Base-by-base conservation (phyloP, 2,329 filamentous ascomycete genomes). In the Penicillium hordei region DNA sequence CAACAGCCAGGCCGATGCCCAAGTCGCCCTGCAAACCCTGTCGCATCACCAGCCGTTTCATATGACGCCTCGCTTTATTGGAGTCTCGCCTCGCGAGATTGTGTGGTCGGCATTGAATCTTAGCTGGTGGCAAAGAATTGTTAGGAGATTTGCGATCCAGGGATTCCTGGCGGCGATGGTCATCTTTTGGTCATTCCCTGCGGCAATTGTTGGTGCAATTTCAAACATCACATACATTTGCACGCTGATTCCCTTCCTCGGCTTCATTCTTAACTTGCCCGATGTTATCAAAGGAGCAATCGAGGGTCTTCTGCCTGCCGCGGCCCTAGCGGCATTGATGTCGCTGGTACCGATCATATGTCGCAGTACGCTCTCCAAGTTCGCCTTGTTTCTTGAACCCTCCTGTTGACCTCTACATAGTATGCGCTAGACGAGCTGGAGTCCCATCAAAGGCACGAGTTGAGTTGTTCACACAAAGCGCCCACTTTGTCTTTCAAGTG, bases 401-500 rank as follows among this genome's bases (percentile, higher is more conserved):
- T 12, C 27, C 6, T 48, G 40, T 55, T 65, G 29, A 43, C 40
- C 12, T 56, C 59, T 50, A 44, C 51, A 42, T 40, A 89, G 86
- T 89, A 34, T 89, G 89, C 68, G 93, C 93, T 59, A 91, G 86
- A 71, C 77, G 90, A 31, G 83, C 89, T 21, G 93, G 93, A 31
- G 89, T 92, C 60, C 91, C 92, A 0, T 94, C 93, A 0, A 75
- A 85, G 12, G 88, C 91, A 0, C 83, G 88, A 8, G 88, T 95
- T 13, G 94, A 99, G 73, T 81, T 97, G 1, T 93, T 93, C 65
- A 92, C 91, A 0, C 91, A 97, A 72, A 94, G 90, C 65, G 89
- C 88, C 61, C 97, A 96, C 79, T 97, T 96, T 68, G 73, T 73
- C 55, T 79, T 79, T 55, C 77, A 79, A 56, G 87, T 97, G 39